Base-by-base conservation (phyloP, 345 rosid genomes). In the Chamaenerion angustifolium region DNA sequence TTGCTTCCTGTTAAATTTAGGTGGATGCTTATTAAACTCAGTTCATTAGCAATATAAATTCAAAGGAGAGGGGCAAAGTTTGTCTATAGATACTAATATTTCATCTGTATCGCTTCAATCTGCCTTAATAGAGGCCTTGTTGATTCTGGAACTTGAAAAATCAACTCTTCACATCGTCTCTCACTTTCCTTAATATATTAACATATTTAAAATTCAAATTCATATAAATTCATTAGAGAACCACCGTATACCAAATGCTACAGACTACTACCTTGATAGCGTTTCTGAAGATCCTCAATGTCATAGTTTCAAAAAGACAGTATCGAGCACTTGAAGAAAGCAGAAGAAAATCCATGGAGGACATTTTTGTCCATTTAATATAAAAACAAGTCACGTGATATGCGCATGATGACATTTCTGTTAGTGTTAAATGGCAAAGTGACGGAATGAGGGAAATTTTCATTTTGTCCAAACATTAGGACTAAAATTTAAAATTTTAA, bases 41-140 rank as follows among this genome's bases (percentile, higher is more conserved):
- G 16, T 14, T 16, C 35, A 8, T 42, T 27, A 19, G 4, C 12
- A 19, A 31, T 9, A 50, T 27, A 42, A 14, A 14, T 6, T 18
- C 48, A 54, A 14, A 18, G 2, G 16, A 41, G 35, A 5, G 19
- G 16, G 11, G 21, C 25, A 18, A 12, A 25, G n/a, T 13, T 2
- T 49, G 16, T 15, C 13, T 8, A 18, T 4, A 0, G 9, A 31
- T 40, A 50, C 16, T 42, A 13, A 11, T 21, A 52, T 17, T 31
- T 19, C 48, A 88, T 96, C 95, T 93, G 96, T 76, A 93, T 85
- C 19, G 99, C 96, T 70, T 93, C 95, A 58, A 93, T 93, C 76
- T 93, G 99, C 71, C 97, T 76, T 61, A 85, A 60, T 56, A 93
- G 90, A 62, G 99, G 99, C 75, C 96, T 79, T 19, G 99, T 93